These are phyloP conservation scores for Cutaneotrichosporon cavernicola DNA, from an alignment of 1,284 basidiomycete genomes.

Conservation along the genomic window DNA sequence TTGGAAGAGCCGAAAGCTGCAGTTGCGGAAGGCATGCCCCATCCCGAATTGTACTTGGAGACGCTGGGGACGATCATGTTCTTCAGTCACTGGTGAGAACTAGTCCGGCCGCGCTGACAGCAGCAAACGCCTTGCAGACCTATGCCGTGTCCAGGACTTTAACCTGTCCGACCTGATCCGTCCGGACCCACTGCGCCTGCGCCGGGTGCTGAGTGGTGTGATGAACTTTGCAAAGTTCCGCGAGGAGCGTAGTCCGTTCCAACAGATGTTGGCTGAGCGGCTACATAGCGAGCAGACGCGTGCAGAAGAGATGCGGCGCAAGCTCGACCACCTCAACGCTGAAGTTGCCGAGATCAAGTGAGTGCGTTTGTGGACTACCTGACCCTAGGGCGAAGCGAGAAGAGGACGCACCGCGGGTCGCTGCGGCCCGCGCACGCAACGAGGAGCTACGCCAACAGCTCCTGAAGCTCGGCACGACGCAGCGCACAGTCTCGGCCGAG, in stretches of 20 bases:
- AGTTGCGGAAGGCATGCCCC: conserved; percentile 56
- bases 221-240: conserved; percentile 87
- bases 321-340: conserved; percentile 59
- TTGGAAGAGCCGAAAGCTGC: conserved; percentile 64
- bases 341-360: conserved; percentile 66
- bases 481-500: conserved; percentile 56
- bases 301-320: conserved; percentile 53
- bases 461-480: conserved; percentile 62
- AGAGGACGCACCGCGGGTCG: conserved; percentile 68
- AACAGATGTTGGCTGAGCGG: conserved; percentile 26
- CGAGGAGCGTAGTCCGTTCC: conserved; percentile 34
- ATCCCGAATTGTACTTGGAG: conserved; percentile 62
- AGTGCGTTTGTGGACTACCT: conserved; percentile 36
- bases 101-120: conserved; percentile 55
- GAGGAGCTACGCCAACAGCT: conserved; percentile 63
- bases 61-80: conserved; percentile 64
- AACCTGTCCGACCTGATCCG: conserved; percentile 68
- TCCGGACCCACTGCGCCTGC: conserved; percentile 70
- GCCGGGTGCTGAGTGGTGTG: conserved; percentile 74
- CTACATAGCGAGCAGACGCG: conserved; percentile 5
- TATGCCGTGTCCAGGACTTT: conserved; percentile 75
- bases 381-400: conserved; percentile 62
- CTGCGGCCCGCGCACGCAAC: conserved; percentile 64
- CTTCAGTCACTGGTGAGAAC: conserved; percentile 63
- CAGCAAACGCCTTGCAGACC: conserved; percentile 58